These are phyloP conservation scores for Capronia epimyces DNA, from an alignment of 2,329 filamentous ascomycete genomes.

Conservation along the genomic window DNA sequence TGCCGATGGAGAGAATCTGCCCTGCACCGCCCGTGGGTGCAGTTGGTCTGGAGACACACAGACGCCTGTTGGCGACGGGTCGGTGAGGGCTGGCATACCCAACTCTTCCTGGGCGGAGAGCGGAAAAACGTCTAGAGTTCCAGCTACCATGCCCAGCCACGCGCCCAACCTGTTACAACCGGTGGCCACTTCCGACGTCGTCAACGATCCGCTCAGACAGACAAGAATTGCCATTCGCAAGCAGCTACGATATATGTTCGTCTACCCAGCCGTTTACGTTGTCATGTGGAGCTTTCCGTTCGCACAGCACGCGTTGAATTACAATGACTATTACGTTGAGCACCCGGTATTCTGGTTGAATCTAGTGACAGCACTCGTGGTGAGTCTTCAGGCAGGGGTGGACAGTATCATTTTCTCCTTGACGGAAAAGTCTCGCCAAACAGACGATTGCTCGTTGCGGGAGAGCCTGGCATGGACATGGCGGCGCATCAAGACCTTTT, in stretches of 20 bases:
- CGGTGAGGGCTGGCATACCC: not conserved
- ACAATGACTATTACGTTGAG: conserved; percentile 48
- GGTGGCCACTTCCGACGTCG: not conserved
- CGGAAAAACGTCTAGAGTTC: not conserved
- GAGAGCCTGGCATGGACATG: conserved; percentile 9
- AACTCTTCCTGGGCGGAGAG: not conserved
- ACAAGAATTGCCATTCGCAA: conserved; percentile 56
- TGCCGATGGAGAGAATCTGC: not conserved
- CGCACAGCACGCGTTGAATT: conserved; percentile 57
- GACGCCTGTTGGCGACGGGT: not conserved
- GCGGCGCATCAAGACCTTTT: conserved; percentile 2
- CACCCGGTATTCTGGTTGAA: conserved; percentile 54
- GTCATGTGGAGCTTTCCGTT: conserved; percentile 69
- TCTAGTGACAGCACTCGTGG: conserved; percentile 51
- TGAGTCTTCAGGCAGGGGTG: conserved; percentile 61
- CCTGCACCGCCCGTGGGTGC: conserved; percentile 8
- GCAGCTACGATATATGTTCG: conserved; percentile 66
- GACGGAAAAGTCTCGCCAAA: conserved; percentile 64
- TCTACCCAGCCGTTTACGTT: conserved; percentile 69
- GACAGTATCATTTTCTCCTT: conserved; percentile 64
- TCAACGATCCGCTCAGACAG: conserved; percentile 30
- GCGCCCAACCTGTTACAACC: not conserved
- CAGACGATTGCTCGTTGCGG: conserved; percentile 15
- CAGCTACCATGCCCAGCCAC: not conserved
- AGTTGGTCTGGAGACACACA: conserved; percentile 20